Conservation (phyloP, 1,284 basidiomycete genomes). For the Cutaneotrichosporon cavernicola region DNA sequence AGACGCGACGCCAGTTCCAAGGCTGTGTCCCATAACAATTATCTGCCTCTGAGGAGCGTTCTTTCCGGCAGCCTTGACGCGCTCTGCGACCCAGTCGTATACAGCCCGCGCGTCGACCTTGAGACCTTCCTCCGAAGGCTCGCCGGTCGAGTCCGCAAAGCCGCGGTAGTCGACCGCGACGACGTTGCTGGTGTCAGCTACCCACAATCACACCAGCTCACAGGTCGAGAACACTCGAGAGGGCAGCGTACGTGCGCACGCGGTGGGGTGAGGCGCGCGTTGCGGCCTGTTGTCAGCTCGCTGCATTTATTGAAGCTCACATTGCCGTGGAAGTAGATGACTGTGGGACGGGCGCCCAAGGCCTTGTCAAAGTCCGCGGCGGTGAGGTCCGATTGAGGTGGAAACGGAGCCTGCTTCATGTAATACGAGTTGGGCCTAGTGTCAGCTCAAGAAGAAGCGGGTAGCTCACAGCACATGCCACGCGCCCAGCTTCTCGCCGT, state of each 20-base stretch:
- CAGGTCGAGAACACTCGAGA: slow-evolving; percentile 31
- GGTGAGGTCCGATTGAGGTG: slow-evolving; percentile 28
- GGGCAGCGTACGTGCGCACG: slow-evolving; percentile 9
- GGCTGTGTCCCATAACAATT: slow-evolving; percentile 67
- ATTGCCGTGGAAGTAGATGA: slow-evolving; percentile 90
- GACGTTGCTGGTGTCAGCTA: slow-evolving; percentile 61
- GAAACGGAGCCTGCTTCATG: slow-evolving; percentile 22
- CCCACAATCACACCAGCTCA: slow-evolving; percentile 9
- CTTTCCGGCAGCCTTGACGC: slow-evolving; percentile 18
- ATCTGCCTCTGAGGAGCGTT: slow-evolving; percentile 26
- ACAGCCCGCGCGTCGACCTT: slow-evolving; percentile 72
- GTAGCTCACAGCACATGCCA: slow-evolving; percentile 74
- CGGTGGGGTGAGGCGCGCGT: slow-evolving; percentile 20
- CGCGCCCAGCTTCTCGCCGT: slow-evolving; percentile 75
- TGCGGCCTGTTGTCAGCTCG: slow-evolving; percentile 19
- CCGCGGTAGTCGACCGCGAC: slow-evolving; percentile 88
- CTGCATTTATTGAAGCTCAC: slow-evolving; percentile 41
- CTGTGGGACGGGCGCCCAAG: slow-evolving; percentile 64
- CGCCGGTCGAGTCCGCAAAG: slow-evolving; percentile 80
- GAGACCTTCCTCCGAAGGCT: slow-evolving; percentile 73
- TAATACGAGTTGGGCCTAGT: slow-evolving; percentile 37
- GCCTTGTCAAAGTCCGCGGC: slow-evolving; percentile 55
- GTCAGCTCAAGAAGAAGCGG: slow-evolving; percentile 16
- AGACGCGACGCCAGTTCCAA: slow-evolving; percentile 80
- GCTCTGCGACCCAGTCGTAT: slow-evolving; percentile 69